phyloP scores from a whole-genome alignment of 306 rosid genomes.

The Malus fusca region DNA sequence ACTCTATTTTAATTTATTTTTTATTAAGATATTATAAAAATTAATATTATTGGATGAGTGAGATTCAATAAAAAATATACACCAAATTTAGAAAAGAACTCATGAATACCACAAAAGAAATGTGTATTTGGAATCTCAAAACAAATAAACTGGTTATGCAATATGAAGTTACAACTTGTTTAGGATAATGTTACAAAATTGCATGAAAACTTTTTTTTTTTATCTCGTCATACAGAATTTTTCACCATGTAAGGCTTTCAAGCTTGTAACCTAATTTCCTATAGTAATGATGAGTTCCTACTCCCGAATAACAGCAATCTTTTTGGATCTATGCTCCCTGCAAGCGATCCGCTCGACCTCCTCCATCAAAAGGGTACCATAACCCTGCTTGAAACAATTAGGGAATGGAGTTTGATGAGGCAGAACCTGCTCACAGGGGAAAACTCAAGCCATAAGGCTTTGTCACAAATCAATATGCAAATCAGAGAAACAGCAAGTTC shows the following conservation, averaged over 20 bases:
- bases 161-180: background rate
- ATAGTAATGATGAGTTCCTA: constrained; percentile 91
- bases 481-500: too few relatives aligned
- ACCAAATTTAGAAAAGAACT: too few relatives aligned
- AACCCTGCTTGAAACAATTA: constrained; percentile 45
- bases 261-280: constrained; percentile 88
- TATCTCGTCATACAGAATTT: constrained; percentile 30
- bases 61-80: too few relatives aligned
- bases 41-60: too few relatives aligned
- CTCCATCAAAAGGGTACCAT: constrained; percentile 76
- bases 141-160: background rate
- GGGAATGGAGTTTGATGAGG: too few relatives aligned
- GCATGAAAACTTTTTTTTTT: background rate
- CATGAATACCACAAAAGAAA: too few relatives aligned
- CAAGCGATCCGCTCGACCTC: constrained; percentile 14
- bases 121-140: background rate
- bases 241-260: constrained; percentile 99
- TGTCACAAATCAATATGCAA: too few relatives aligned
- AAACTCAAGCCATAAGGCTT: too few relatives aligned
- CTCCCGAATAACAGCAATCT: constrained; percentile 82
- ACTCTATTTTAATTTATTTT: too few relatives aligned
- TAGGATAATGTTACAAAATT: constrained; percentile 28
- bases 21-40: too few relatives aligned
- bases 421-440: too few relatives aligned
- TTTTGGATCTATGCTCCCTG: constrained; percentile 74